Evolutionary conservation across 1,284 basidiomycete genomes (phyloP).

Genomic region (Hypsizygus ulmarius): DNA sequence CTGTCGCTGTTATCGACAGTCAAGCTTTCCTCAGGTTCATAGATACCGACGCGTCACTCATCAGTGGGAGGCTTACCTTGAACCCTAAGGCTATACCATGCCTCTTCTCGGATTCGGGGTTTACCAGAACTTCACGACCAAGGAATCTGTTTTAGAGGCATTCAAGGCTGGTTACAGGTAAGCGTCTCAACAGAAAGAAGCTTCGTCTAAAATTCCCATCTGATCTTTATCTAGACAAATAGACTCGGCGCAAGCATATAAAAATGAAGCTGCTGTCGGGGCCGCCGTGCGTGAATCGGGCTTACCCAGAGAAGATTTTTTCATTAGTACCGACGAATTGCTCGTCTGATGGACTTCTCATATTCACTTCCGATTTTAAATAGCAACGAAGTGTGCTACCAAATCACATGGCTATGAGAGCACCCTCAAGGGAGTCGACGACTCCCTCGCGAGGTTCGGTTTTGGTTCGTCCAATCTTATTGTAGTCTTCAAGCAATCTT

Average conservation of each 20-base stretch:
- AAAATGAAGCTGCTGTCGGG: conserved; percentile 68
- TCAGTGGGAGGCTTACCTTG: conserved; percentile 1
- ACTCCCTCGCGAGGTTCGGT: conserved; percentile 52
- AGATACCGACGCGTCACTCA: conserved; percentile 1
- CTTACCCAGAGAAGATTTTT: conserved; percentile 54
- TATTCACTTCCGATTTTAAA: background rate
- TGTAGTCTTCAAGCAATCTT: background rate
- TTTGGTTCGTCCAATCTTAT: conserved; percentile 39
- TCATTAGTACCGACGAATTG: conserved; percentile 55
- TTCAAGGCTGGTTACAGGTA: conserved; percentile 75
- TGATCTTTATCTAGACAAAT: conserved; percentile 45
- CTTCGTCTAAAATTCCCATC: background rate
- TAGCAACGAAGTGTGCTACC: conserved; percentile 63
- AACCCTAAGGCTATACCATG: conserved; percentile 49
- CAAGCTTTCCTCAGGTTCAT: conserved; percentile 37
- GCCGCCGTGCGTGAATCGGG: conserved; percentile 55
- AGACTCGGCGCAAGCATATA: conserved; percentile 72
- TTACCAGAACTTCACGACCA: conserved; percentile 66
- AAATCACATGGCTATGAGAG: conserved; percentile 56
- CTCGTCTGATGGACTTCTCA: background rate
- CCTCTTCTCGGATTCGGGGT: conserved; percentile 84
- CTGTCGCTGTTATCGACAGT: conserved; percentile 18
- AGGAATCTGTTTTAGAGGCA: conserved; percentile 62
- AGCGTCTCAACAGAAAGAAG: conserved; percentile 11
- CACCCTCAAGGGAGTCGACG: conserved; percentile 54